Base-by-base conservation (phyloP, 768 basidiomycete species). In the Podaxis mareebaensis region DNA sequence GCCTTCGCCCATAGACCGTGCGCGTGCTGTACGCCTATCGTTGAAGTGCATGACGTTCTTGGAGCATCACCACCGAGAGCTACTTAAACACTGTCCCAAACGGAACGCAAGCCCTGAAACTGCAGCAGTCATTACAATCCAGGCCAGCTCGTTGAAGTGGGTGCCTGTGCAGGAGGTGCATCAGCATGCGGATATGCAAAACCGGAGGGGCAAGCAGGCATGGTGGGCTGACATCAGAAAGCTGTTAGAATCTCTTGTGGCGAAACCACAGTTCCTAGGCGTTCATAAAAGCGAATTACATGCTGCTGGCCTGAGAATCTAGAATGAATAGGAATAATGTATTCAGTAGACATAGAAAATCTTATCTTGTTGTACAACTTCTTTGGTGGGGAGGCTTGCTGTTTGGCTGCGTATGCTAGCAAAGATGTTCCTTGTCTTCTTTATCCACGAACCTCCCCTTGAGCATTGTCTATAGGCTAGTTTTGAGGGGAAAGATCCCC, bases 1-100 rank as follows among this genome's bases (percentile, higher is more conserved):
- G 17, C 97, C 97, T 4, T 97, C 96, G 0, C 97, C 97, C 0
- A 83, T 93, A 69, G 97, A 99, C 77, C 92, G 96, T 56, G 88
- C 91, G 0, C 91, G 94, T 28, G 97, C 94, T 3, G 89, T 91
- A 6, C 90, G 97, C 36, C 84, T 98, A 49, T 88, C 96, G 7
- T 80, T 96, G 65, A 90, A 93, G 68, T 96, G 93, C 78, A 95
- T 99, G 93, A 79, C 87, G 38, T 99, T 97, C 85, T 82, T 99
- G 64, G 97, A 99, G 76, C 73, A 84, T 56, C 88, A 96, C 66
- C 91, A 93, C 72, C 78, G 79, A 24, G 70, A 74, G 30, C 73
- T 93, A n/a, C 69, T 74, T 44, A 73, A 75, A 42, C 83, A 89
- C 54, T 26, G 20, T 22, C 75, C 76, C 2, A 87, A 87, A 49